These are phyloP conservation scores for Monosporascus sp. DNA, from an alignment of 2,329 filamentous ascomycete genomes.

Conservation along the genomic window DNA sequence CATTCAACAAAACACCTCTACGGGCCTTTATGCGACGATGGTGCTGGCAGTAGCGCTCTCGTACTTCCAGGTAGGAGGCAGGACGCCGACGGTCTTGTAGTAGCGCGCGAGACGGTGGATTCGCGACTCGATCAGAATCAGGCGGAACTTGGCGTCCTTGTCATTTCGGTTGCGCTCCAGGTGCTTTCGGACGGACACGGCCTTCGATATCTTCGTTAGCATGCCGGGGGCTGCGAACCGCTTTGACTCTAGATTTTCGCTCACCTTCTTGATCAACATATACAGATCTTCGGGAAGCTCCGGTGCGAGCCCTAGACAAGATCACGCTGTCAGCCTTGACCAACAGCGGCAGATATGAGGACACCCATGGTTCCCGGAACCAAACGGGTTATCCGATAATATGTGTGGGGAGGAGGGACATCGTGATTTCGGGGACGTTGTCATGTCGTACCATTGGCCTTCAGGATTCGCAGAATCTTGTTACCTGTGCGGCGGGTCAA, in stretches of 20 bases:
- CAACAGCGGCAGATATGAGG: constrained; percentile 68
- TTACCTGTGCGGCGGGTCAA: constrained; percentile 59
- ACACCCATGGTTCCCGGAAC: constrained; percentile 9
- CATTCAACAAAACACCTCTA: constrained; percentile 15
- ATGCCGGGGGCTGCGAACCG: too few species aligned
- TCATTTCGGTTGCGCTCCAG: constrained; percentile 99
- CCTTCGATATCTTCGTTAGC: constrained; percentile 42
- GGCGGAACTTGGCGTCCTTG: constrained; percentile 99
- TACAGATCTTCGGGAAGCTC: constrained; percentile 99
- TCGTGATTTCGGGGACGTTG: constrained; percentile 9
- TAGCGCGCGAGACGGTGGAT: constrained; percentile 99
- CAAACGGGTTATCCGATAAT: constrained; percentile 4
- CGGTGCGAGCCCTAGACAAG: constrained; percentile 86
- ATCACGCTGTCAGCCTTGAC: constrained; percentile 94
- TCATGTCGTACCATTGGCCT: constrained; percentile 83
- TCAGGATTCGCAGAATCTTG: constrained; percentile 99
- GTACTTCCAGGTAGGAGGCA: constrained; percentile 96
- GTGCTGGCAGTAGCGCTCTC: constrained; percentile 95
- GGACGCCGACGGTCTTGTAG: constrained; percentile 92
- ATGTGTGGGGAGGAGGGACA: constrained; percentile 10
- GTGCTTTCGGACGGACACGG: constrained; percentile 98
- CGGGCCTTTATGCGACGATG: constrained; percentile 71
- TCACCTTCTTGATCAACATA: constrained; percentile 99
- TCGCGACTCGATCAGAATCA: constrained; percentile 99
- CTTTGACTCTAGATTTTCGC: constrained; percentile 6